Percentiles rank a stretch among this genome's conserved stretches.
These are phyloP conservation scores for Gentiana dahurica DNA, from an alignment of 257 asterid species.

Conservation along the genomic window DNA sequence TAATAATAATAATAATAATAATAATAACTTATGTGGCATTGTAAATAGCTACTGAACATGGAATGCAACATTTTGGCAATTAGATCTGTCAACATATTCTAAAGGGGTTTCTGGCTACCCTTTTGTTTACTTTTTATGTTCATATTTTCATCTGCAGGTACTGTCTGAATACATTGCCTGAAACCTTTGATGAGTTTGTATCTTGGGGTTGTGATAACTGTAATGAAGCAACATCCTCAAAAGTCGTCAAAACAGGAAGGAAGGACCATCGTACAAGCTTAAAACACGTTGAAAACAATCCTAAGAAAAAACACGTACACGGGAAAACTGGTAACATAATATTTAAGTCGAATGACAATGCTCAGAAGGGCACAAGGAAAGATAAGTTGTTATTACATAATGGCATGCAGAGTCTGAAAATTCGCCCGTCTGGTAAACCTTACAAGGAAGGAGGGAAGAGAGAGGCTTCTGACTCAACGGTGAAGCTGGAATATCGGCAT, in stretches of 20 bases:
- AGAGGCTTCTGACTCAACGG: not conserved
- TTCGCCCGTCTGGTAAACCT: constrained; percentile 7
- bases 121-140: not conserved
- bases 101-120: not conserved
- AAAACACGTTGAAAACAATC: constrained; percentile 1
- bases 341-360: constrained; percentile 3
- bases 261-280: constrained; percentile 1
- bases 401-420: constrained; percentile 11
- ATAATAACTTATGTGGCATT: too few species aligned
- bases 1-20: too few species aligned
- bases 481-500: not conserved
- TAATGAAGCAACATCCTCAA: constrained; percentile 6
- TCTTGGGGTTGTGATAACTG: constrained; percentile 67
- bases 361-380: constrained; percentile 1
- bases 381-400: constrained; percentile 3
- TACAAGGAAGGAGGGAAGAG: not conserved
- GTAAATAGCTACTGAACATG: too few species aligned
- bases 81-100: not conserved
- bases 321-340: constrained; percentile 3
- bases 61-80: too few species aligned
- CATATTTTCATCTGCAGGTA: constrained; percentile 34
- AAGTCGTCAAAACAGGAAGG: constrained; percentile 4
- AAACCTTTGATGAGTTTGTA: constrained; percentile 42
- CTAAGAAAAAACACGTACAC: not conserved
- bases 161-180: constrained; percentile 46